These are phyloP conservation scores for Xylaria curta DNA, from an alignment of 495 filamentous ascomycete genomes.

Conservation along the genomic window DNA sequence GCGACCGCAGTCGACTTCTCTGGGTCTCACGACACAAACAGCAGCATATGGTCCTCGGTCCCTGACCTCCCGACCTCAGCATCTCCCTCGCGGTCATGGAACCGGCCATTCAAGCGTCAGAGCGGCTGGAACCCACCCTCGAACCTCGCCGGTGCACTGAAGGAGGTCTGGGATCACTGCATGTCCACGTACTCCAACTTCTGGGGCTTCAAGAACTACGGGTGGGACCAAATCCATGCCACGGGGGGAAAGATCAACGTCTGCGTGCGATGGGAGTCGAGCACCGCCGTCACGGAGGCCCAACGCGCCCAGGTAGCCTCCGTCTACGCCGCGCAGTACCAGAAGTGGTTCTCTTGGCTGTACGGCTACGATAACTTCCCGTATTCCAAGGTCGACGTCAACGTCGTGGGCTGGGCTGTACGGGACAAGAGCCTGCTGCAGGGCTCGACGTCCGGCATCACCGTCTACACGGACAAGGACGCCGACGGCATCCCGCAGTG, in stretches of 20 bases:
- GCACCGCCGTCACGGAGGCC: slow-evolving; percentile 23
- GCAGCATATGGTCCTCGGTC: not conserved
- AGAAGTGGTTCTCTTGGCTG: slow-evolving; percentile 25
- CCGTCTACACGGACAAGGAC: slow-evolving; percentile 25
- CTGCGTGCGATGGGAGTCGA: slow-evolving; percentile 31
- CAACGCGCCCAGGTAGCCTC: slow-evolving; percentile 19
- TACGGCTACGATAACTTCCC: slow-evolving; percentile 23
- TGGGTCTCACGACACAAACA: not conserved
- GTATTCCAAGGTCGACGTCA: slow-evolving; percentile 15
- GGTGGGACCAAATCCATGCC: slow-evolving; percentile 27
- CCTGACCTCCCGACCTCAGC: not conserved
- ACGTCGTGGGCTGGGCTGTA: slow-evolving; percentile 24
- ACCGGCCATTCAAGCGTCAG: slow-evolving; percentile 19
- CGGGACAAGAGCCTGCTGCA: slow-evolving; percentile 4
- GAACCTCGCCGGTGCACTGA: slow-evolving; percentile 16
- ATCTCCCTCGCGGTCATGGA: not conserved
- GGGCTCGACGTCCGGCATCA: slow-evolving; percentile 3
- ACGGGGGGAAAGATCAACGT: slow-evolving; percentile 23
- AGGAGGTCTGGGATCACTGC: slow-evolving; percentile 26
- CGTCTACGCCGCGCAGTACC: slow-evolving; percentile 17
- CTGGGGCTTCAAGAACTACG: slow-evolving; percentile 20
- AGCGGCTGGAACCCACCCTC: slow-evolving; percentile 20
- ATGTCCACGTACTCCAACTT: slow-evolving; percentile 18
- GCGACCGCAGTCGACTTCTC: slow-evolving; percentile 9
- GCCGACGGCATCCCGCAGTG: slow-evolving; percentile 25